Evolutionary conservation across 768 basidiomycete genomes (phyloP), one percentile per base, ranked within the genome.

Genomic region (Austroboletus eburneus): DNA sequence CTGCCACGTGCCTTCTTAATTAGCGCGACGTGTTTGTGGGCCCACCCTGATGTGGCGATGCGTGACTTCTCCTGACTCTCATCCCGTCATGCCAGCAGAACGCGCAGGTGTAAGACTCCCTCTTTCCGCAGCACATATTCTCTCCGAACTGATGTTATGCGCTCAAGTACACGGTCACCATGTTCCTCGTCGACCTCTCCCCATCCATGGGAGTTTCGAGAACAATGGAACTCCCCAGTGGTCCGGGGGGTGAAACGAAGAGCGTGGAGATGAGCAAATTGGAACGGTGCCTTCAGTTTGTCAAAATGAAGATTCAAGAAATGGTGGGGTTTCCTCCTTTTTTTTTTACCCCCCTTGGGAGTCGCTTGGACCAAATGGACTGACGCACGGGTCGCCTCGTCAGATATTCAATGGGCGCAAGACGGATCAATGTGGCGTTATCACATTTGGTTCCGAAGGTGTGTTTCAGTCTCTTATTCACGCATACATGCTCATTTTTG

Each of bases 381-480:
- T 43, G 10, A 55, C 17, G 12, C 23, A 1, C 17, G 17, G 25
- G 12, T 7, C 22, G 20, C 4, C 10, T 20, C 10, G 24, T 21
- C 46, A 98, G 94, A 92, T 97, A 54, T 92, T 83, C 61, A 81
- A 87, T 54, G 88, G 85, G 13, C 76, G 94, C 34, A 96, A 95
- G 72, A 97, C 94, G 9, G 94, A 95, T 60, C 83, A 91, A 60
- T 91, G 91, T 61, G 90, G 91, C n/a, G 79, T 97, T 23, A 76
- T 96, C 39, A 67, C 85, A 3, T 92, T 91, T 58, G 94, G 91
- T n/a, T 80, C 85, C 2, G 82, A 90, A 64, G 79, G 91, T 79
- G 23, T 42, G 57, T 40, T 21, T 29, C 25, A 14, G n/a, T n/a
- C n/a, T n/a, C n/a, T n/a, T n/a, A n/a, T n/a, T n/a, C n/a, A n/a